Percentiles rank a stretch among this genome's conserved stretches.
Conservation (phyloP, 176 grass and related monocot genomes). For the Thalia dealbata region DNA sequence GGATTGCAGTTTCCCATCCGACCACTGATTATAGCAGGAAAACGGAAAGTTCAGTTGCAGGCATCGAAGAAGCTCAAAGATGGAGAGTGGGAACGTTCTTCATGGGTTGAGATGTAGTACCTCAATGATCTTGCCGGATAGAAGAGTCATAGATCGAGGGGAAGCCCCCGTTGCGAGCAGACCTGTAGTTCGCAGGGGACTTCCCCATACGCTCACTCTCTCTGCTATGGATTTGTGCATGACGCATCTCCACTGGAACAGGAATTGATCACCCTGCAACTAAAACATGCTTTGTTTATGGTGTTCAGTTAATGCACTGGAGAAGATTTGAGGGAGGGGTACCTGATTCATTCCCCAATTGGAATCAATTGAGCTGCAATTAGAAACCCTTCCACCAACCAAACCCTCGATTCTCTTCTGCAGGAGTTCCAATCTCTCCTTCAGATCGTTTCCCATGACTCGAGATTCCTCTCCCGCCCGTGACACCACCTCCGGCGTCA, state of each 20-base stretch:
- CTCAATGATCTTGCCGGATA: conserved; percentile 76
- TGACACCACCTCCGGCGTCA: conserved; percentile 35
- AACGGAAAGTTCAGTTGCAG: not conserved
- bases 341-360: conserved; percentile 72
- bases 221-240: conserved; percentile 70
- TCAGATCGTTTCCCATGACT: conserved; percentile 26
- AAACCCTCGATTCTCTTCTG: conserved; percentile 31
- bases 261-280: conserved; percentile 36
- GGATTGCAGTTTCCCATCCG: conserved; percentile 35
- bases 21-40: conserved; percentile 39
- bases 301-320: not conserved
- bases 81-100: not conserved
- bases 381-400: conserved; percentile 26
- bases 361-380: conserved; percentile 53
- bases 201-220: conserved; percentile 81
- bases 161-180: conserved; percentile 39
- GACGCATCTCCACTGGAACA: conserved; percentile 80
- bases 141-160: conserved; percentile 42
- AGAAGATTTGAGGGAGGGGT: conserved; percentile 1
- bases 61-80: not conserved
- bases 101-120: conserved; percentile 25
- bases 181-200: conserved; percentile 55
- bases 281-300: no score
- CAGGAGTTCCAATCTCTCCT: conserved; percentile 22
- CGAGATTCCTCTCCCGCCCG: conserved; percentile 31